Base-by-base conservation (phyloP, 2,329 filamentous ascomycete genomes). In the Alternaria tenuissima region DNA sequence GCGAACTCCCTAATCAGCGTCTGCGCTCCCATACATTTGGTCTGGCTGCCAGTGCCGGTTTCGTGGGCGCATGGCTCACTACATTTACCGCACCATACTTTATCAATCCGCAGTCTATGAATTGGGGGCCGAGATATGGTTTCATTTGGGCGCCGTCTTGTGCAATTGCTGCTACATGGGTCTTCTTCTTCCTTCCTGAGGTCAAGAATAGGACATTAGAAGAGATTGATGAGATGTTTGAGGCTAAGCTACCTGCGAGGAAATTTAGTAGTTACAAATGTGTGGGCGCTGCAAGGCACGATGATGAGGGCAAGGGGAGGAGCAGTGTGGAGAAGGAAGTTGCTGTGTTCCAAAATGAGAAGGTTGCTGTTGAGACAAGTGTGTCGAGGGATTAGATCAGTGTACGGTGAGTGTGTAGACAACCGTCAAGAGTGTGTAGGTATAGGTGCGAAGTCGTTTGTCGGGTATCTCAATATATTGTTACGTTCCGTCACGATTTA, bases 11-110 rank as follows among this genome's bases (percentile, higher is more conserved):
- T 0, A 86, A 85, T 0, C 85, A 87, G 67, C 79, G 85, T 4
- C 79, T 88, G 7, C 82, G 86, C 12, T 84, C 81, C 0, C 84
- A 87, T 64, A 87, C 85, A 0, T 87, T 88, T 56, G 85, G 86
- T 39, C 69, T 79, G 2, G 85, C 85, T 0, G 82, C 85, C 0
- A 82, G 84, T 4, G 74, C 85, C 22, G 84, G 83, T 0, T 87
- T 85, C 0, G 82, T 82, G 3, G 74, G 85, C 34, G 84, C 83
- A 0, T 87, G 85, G 85, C 77, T 85, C 7, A 84, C 84, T 0
- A 86, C 84, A 0, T 87, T 87, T 64, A 87, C 85, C 0, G 84
- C 85, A 2, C 85, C 85, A 0, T 87, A 87, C 66, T 88, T 88
- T 65, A 87, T 88, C 73, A 87, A 87, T 63, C 83, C 84, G 0